Conservation (phyloP, 2,329 filamentous ascomycete genomes). For the Xylaria sp. region DNA sequence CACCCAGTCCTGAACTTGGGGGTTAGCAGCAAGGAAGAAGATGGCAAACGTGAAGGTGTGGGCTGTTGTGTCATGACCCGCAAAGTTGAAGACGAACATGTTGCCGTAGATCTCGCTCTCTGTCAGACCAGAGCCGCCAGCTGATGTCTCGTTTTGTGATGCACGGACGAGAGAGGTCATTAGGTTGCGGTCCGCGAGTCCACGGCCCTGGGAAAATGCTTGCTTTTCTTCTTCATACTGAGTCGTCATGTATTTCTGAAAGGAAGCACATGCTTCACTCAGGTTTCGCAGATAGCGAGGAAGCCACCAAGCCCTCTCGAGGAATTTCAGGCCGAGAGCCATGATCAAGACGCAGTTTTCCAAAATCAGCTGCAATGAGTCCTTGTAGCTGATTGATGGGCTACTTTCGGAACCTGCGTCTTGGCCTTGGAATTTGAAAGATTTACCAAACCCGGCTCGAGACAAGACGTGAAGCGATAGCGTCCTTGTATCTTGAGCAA, state of each 20-base stretch:
- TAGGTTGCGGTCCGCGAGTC: conserved; percentile 35
- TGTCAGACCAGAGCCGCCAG: conserved; percentile 44
- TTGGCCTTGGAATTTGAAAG: conserved; percentile 47
- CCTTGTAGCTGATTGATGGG: conserved; percentile 42
- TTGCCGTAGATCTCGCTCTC: conserved; percentile 56
- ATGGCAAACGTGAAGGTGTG: conserved; percentile 40
- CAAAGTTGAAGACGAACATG: conserved; percentile 48
- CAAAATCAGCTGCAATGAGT: conserved; percentile 46
- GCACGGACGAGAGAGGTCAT: conserved; percentile 40
- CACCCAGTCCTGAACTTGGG: conserved; percentile 35
- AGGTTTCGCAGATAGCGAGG: conserved; percentile 38
- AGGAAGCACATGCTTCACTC: conserved; percentile 43
- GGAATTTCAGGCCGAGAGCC: conserved; percentile 42
- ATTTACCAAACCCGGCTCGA: conserved; percentile 49
- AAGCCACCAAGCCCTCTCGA: conserved; percentile 41
- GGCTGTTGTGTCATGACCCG: conserved; percentile 47
- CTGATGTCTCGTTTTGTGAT: conserved; percentile 43
- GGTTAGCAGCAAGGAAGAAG: conserved; percentile 39
- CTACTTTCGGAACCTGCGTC: conserved; percentile 33
- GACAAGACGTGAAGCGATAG: conserved; percentile 48
- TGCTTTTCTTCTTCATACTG: conserved; percentile 49
- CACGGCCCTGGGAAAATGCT: neutral
- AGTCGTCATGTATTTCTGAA: conserved; percentile 47
- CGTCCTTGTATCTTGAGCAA: conserved; percentile 46
- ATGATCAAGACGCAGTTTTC: conserved; percentile 50